phyloP scores from a whole-genome alignment of 345 rosid species.

The Streptanthus diversifolius region DNA sequence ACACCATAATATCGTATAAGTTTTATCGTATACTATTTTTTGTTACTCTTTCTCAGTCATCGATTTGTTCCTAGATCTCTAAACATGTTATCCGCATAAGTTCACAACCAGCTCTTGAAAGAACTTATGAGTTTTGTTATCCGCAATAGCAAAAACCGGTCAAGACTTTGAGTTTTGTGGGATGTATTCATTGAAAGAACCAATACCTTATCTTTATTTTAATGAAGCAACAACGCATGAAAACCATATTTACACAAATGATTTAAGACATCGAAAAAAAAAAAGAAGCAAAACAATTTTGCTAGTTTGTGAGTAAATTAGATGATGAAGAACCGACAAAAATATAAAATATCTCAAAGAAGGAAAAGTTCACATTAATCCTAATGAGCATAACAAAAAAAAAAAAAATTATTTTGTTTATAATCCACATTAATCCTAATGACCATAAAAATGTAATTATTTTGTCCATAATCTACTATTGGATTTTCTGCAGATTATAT shows the following conservation, averaged over 20 bases:
- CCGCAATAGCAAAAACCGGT: no score
- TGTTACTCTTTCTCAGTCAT: no score
- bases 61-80: no score
- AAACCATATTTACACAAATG: constrained; percentile 23
- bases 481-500: constrained; percentile 20
- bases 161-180: no score
- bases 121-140: no score
- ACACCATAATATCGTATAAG: no score
- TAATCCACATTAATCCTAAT: constrained; percentile 22
- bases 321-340: constrained; percentile 16
- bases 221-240: constrained; percentile 13
- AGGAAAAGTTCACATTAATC: constrained; percentile 18
- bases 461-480: background rate
- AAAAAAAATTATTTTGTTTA: no score
- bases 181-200: background rate
- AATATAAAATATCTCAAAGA: background rate
- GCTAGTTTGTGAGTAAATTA: constrained; percentile 12
- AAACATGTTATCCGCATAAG: no score
- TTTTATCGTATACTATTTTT: no score
- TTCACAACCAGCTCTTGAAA: no score
- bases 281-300: constrained; percentile 21
- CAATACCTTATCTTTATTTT: constrained; percentile 14
- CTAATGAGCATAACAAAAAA: no score
- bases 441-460: background rate
- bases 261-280: background rate